Evolutionary conservation across 768 basidiomycete genomes (phyloP), one percentile per base, ranked within the genome.

Genomic region (Termitomyces sp.): DNA sequence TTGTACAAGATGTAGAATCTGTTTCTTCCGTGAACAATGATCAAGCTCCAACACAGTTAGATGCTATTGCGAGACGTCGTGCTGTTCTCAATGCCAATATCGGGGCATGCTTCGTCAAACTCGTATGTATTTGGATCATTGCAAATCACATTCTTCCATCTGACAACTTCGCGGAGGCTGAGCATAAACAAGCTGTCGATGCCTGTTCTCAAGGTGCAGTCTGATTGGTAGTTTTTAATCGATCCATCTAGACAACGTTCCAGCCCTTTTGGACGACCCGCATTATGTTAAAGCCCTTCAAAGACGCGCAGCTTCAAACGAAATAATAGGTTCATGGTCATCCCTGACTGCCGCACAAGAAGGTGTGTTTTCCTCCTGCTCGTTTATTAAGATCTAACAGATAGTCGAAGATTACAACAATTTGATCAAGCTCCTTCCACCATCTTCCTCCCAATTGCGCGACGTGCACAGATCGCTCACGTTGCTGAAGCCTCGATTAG

Each of bases 31-130:
- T 41, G 57, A 67, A 35, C 56, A 58, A 41, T 57, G 62, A 18
- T 56, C 55, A n/a, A 52, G 40, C 48, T 32, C 40, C 36, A 43
- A 45, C 43, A 57, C 56, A 63, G 26, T 55, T 55, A 58, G 64
- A 69, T 38, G 75, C 83, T 52, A 81, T 77, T 61, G 72, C 76
- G 13, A 85, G 84, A 64, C 76, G 80, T 26, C 80, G 91, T 54
- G 85, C 92, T 32, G 77, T 91, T 16, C 68, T 95, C 62, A 82
- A 90, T 67, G 87, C 89, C n/a, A 98, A 98, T 67, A 85, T 96
- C 40, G 94, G 81, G 0, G 94, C 94, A 52, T 95, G 93, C 64
- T 77, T 86, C 67, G 78, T 90, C 5, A 91, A 92, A 65, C 70
- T 91, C 70, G 93, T 91, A 65, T 66, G 86, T 65, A 55, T n/a